These are phyloP conservation scores for Delonix regia DNA, from an alignment of 306 rosid species.

Conservation along the genomic window DNA sequence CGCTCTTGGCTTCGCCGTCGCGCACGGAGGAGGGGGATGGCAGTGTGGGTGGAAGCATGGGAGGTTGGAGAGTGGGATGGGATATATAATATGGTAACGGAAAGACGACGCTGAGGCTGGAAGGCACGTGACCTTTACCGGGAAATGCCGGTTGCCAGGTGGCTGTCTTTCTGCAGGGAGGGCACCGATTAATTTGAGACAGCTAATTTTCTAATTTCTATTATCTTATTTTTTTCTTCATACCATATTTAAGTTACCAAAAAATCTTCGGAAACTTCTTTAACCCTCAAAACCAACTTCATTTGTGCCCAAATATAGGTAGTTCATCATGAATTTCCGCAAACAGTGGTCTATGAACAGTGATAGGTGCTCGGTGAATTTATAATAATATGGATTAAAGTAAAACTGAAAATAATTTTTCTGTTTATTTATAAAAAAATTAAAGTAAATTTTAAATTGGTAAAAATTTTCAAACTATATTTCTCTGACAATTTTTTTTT, in stretches of 20 bases:
- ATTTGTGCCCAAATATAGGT: background rate
- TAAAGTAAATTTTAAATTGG: no score
- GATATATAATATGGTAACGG: background rate
- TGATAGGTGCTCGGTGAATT: no score
- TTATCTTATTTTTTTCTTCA: background rate
- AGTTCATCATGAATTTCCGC: no score
- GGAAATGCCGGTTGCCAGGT: conserved; percentile 22
- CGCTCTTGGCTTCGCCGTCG: background rate
- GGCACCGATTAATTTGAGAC: background rate
- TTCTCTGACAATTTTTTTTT: no score
- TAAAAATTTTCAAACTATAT: no score
- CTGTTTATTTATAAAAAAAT: no score
- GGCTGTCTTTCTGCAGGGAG: background rate
- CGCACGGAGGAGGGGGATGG: background rate
- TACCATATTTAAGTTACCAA: background rate
- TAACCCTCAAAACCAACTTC: background rate
- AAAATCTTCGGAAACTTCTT: background rate
- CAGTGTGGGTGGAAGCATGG: background rate
- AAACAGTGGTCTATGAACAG: no score
- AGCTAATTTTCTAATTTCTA: background rate
- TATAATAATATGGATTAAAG: no score
- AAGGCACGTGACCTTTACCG: conserved; percentile 1
- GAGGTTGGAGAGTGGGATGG: background rate
- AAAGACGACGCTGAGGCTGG: background rate
- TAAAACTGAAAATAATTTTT: no score